Percentiles rank a stretch among this genome's conserved stretches.
Evolutionary conservation across 73 alveolate species (phyloP).

Genomic region (Blepharisma stoltei): DNA sequence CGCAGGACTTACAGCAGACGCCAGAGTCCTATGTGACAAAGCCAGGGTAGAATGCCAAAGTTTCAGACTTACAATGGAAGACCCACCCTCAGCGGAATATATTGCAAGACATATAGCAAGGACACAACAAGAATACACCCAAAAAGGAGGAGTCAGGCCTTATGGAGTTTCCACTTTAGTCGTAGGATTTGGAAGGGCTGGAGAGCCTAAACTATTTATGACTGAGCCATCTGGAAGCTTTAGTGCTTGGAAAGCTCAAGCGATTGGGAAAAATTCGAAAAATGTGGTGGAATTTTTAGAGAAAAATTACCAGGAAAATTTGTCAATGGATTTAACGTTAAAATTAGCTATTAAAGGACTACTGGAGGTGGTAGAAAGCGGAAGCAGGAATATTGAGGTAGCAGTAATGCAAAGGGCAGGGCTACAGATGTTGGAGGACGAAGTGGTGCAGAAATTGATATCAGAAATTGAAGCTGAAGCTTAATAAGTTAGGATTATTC

Average conservation of each 20-base stretch:
- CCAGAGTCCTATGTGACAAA: constrained; percentile 86
- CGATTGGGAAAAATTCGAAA: constrained; percentile 90
- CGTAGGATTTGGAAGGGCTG: constrained; percentile 82
- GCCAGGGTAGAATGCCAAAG: constrained; percentile 87
- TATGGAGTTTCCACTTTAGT: constrained; percentile 90
- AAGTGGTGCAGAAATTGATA: constrained; percentile 10
- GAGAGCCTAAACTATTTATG: constrained; percentile 76
- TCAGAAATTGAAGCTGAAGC: constrained; percentile 13
- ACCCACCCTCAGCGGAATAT: constrained; percentile 85
- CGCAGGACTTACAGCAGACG: constrained; percentile 96
- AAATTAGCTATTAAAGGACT: constrained; percentile 80
- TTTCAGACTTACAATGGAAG: constrained; percentile 80
- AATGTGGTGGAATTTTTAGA: constrained; percentile 78
- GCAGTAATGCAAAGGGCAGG: constrained; percentile 71
- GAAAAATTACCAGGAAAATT: constrained; percentile 77
- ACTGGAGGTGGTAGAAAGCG: constrained; percentile 91
- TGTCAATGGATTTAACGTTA: constrained; percentile 66
- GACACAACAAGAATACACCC: constrained; percentile 85
- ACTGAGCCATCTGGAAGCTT: constrained; percentile 97
- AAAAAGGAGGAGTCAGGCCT: constrained; percentile 96
- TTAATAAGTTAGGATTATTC: neutral
- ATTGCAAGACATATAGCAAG: constrained; percentile 86
- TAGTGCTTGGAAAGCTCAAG: constrained; percentile 93
- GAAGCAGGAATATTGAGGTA: constrained; percentile 90
- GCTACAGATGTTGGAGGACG: constrained; percentile 11